Base-by-base conservation (phyloP, 2,329 filamentous ascomycete genomes). In the Colletotrichum phormii region DNA sequence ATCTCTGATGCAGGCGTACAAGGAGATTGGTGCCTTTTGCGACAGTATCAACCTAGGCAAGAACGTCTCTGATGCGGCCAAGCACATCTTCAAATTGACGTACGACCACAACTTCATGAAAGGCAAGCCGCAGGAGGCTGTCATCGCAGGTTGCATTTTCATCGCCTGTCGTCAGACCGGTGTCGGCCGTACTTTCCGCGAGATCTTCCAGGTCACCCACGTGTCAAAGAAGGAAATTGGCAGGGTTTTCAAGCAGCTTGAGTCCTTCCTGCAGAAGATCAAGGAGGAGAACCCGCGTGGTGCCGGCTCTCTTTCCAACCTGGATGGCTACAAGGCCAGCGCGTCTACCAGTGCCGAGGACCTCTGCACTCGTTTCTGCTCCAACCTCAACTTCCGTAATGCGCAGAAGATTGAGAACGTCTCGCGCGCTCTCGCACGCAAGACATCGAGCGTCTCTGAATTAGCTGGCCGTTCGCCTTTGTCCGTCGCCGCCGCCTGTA, bases 151-250 rank as follows among this genome's bases (percentile, higher is more conserved):
- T 7, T 98, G 95, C 84, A 97, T 99, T 83, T 98, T 99, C 86
- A 96, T 99, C 78, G 95, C 97, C 53, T 98, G 96, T 82, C 95
- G 97, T 57, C 95, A 98, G 83, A 93, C 94, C 80, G 90, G 92
- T 74, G 93, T 95, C 35, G 93, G 94, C 5, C 93, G 97, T 76
- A 97, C 95, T 4, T 99, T 99, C 85, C 91, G 94, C 61, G 97
- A 99, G 82, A 97, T 99, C 78, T 97, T 94, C 84, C 93, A 95
- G 74, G 88, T 98, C 81, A 99, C 97, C 9, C 94, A 94, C 77
- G 96, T 99, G 33, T 92, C 93, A 73, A 98, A 98, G 87, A 98
- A 98, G 85, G 97, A 99, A 80, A 98, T 99, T 75, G 97, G 97
- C 26, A 89, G 95, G 71, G 96, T 96, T 29, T 99, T 98, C 89